Percentiles rank a stretch among this genome's conserved stretches.
phyloP scores from a whole-genome alignment of 495 filamentous ascomycete genomes.

The Astrothelium subdiscretum region DNA sequence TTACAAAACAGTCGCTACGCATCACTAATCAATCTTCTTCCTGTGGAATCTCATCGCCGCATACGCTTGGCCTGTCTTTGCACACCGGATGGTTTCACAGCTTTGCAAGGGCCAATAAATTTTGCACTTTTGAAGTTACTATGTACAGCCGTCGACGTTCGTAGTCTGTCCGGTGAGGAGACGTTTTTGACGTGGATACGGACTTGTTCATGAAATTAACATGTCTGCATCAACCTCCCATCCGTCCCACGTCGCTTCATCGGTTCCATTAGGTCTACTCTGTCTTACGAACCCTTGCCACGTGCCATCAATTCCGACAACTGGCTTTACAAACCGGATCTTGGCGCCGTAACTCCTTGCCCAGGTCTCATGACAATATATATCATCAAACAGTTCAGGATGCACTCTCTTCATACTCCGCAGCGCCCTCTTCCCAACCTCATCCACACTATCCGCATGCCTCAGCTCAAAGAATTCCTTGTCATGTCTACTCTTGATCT shows the following conservation, averaged over 20 bases:
- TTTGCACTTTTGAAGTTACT: no score
- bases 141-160: no score
- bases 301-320: conserved; percentile 39
- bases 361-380: conserved; percentile 35
- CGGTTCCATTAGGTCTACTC: conserved; percentile 47
- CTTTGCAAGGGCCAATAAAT: no score
- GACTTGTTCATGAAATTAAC: no score
- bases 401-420: conserved; percentile 44
- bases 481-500: conserved; percentile 42
- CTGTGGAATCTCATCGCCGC: no score
- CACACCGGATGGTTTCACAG: no score
- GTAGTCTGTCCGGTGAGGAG: no score
- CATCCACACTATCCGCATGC: conserved; percentile 61
- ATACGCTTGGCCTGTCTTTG: no score
- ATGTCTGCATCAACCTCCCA: conserved; percentile 34
- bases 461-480: conserved; percentile 51
- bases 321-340: conserved; percentile 40
- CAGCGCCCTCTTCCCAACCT: conserved; percentile 54
- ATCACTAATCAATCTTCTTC: no score
- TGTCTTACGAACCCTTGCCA: conserved; percentile 42
- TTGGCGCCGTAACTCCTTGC: conserved; percentile 38
- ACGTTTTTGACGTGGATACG: no score
- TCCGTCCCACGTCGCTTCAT: conserved; percentile 39
- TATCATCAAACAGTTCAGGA: conserved; percentile 39
- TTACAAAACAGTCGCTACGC: no score